These are phyloP conservation scores for Dendrobium catenatum DNA, from an alignment of 106 monocot species.

Conservation along the genomic window DNA sequence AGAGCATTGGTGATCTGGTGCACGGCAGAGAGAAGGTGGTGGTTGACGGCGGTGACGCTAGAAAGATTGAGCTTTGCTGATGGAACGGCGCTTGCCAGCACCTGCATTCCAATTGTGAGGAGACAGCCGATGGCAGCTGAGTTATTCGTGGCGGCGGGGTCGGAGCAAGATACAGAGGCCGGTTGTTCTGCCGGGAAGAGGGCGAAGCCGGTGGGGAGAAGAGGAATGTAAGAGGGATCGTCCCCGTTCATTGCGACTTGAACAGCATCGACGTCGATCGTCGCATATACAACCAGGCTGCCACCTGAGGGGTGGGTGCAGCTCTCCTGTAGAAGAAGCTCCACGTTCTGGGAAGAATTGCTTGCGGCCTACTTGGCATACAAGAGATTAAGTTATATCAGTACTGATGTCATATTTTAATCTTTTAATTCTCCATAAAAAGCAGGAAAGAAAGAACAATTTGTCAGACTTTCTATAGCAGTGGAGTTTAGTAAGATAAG, in stretches of 20 bases:
- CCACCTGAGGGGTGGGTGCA: conserved; percentile 80
- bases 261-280: conserved; percentile 73
- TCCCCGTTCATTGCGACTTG: conserved; percentile 80
- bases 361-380: conserved; percentile 49
- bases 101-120: conserved; percentile 72
- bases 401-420: too few relatives aligned
- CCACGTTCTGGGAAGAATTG: conserved; percentile 96
- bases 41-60: conserved; percentile 73
- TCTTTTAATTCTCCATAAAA: too few relatives aligned
- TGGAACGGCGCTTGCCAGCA: conserved; percentile 62
- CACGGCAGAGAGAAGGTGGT: conserved; percentile 63
- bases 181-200: conserved; percentile 40
- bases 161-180: not conserved
- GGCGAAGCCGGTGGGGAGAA: conserved; percentile 82
- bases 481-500: too few relatives aligned
- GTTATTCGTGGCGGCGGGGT: not conserved
- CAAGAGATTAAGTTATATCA: not conserved
- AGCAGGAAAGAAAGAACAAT: too few relatives aligned
- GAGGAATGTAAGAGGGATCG: conserved; percentile 82
- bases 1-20: conserved; percentile 63
- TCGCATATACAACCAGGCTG: conserved; percentile 73
- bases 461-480: too few relatives aligned
- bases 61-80: conserved; percentile 87
- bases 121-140: conserved; percentile 39
- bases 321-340: conserved; percentile 96